These are phyloP conservation scores for Colletotrichum sp. DNA, from an alignment of 2,329 filamentous ascomycete species.

Conservation along the genomic window DNA sequence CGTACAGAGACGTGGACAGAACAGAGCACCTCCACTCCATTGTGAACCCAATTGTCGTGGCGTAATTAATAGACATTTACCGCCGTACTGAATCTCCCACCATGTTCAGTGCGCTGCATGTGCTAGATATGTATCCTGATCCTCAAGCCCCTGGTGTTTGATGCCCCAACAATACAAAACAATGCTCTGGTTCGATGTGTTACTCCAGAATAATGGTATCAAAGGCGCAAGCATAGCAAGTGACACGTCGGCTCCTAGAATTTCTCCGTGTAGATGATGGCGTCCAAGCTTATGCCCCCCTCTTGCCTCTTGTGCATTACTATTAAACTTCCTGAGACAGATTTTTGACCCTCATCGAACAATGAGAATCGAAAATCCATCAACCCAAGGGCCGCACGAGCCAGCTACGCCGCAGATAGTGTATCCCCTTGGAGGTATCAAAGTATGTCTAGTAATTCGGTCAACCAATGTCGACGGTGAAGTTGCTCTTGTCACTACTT, in stretches of 20 bases:
- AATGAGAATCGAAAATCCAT: conserved; percentile 82
- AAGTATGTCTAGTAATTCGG: conserved; percentile 68
- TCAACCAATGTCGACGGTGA: conserved; percentile 23
- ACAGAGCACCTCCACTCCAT: neutral
- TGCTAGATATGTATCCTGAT: neutral
- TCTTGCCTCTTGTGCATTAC: neutral
- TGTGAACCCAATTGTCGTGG: neutral
- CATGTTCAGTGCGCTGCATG: neutral
- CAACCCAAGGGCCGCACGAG: conserved; percentile 79
- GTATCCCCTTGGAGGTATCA: conserved; percentile 90
- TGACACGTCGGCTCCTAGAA: neutral
- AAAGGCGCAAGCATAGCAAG: neutral
- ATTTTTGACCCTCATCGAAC: conserved; percentile 18
- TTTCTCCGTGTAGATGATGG: neutral
- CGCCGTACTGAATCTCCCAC: neutral
- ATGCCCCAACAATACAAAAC: neutral
- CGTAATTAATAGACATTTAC: neutral
- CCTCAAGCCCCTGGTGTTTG: neutral
- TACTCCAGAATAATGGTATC: neutral
- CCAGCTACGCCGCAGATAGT: conserved; percentile 88
- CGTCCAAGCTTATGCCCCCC: neutral
- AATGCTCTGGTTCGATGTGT: neutral
- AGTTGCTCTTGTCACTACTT: conserved; percentile 46
- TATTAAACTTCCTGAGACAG: neutral
- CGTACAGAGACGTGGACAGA: neutral